Percentiles rank a stretch among this genome's conserved stretches.
phyloP scores from a whole-genome alignment of 176 grass and related monocot species.

The Paspalum notatum region DNA sequence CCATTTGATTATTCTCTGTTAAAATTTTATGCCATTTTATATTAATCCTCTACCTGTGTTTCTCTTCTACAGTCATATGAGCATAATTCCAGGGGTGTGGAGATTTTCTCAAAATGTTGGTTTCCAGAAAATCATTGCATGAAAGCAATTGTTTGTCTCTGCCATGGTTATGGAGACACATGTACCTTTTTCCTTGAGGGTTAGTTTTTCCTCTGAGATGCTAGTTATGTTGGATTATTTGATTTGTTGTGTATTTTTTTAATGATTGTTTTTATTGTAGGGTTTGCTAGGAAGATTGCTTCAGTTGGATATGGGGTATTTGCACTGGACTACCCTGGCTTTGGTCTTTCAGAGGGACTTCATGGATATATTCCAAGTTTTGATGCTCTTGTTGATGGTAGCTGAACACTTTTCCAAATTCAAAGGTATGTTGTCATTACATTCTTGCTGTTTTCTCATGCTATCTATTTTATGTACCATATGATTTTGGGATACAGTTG shows the following conservation, averaged over 20 bases:
- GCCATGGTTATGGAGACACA: constrained; percentile 97
- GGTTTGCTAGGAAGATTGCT: constrained; percentile 79
- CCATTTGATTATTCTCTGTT: background rate
- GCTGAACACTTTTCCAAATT: constrained; percentile 78
- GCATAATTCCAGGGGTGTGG: constrained; percentile 75
- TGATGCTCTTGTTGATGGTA: constrained; percentile 71
- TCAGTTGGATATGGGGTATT: constrained; percentile 84
- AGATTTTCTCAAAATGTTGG: constrained; percentile 97
- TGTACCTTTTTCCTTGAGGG: constrained; percentile 99
- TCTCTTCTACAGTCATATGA: constrained; percentile 64
- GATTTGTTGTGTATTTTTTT: constrained; percentile 14
- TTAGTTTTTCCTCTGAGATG: constrained; percentile 41
- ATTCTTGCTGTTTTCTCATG: constrained; percentile 19
- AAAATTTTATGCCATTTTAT: background rate
- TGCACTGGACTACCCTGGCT: constrained; percentile 92
- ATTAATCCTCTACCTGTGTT: constrained; percentile 19
- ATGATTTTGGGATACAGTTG: background rate
- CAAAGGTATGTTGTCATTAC: constrained; percentile 63
- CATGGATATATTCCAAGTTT: constrained; percentile 95
- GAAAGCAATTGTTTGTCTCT: constrained; percentile 86
- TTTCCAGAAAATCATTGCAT: constrained; percentile 59
- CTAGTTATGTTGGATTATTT: constrained; percentile 39
- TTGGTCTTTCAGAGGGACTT: constrained; percentile 94
- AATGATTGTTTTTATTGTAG: constrained; percentile 46
- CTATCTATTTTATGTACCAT: constrained; percentile 5